Evolutionary conservation across 2,329 filamentous ascomycete genomes (phyloP).

Genomic region (Lithohypha guttulata): DNA sequence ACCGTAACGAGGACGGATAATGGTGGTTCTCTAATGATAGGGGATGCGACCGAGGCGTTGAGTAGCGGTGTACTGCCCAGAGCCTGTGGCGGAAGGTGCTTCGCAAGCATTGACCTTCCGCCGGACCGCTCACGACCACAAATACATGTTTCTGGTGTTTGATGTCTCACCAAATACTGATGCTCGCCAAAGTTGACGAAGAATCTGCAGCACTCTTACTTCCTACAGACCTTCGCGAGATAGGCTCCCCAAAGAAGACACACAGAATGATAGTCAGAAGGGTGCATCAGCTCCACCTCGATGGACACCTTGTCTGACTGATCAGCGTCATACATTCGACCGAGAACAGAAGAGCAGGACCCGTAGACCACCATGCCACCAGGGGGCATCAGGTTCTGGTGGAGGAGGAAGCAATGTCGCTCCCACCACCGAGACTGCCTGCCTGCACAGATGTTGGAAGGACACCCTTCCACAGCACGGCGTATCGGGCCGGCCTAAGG

Average conservation of each 20-base stretch:
- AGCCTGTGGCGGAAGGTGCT: constrained; percentile 3
- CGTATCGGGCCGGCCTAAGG: constrained; percentile 2
- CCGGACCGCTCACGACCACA: constrained; percentile 2
- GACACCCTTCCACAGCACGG: constrained; percentile 3
- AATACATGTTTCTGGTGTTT: constrained; percentile 1
- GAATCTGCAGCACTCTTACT: not conserved
- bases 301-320: constrained; percentile 4
- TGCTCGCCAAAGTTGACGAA: constrained; percentile 1
- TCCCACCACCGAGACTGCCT: constrained; percentile 3
- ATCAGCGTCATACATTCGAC: constrained; percentile 1
- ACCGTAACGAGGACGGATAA: constrained; percentile 3
- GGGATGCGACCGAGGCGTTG: constrained; percentile 2
- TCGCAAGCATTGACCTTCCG: constrained; percentile 1
- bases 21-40: constrained; percentile 2
- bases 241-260: constrained; percentile 4
- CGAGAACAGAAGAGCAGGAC: constrained; percentile 2
- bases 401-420: constrained; percentile 3
- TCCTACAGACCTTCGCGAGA: constrained; percentile 3
- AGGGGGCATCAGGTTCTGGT: constrained; percentile 1
- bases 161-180: constrained; percentile 4
- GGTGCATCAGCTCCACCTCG: not conserved
- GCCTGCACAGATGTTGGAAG: constrained; percentile 2
- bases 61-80: constrained; percentile 2
- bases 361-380: constrained; percentile 3
- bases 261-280: constrained; percentile 4